Evolutionary conservation across 306 rosid genomes (phyloP).

Genomic region (Vigna nakashimae): DNA sequence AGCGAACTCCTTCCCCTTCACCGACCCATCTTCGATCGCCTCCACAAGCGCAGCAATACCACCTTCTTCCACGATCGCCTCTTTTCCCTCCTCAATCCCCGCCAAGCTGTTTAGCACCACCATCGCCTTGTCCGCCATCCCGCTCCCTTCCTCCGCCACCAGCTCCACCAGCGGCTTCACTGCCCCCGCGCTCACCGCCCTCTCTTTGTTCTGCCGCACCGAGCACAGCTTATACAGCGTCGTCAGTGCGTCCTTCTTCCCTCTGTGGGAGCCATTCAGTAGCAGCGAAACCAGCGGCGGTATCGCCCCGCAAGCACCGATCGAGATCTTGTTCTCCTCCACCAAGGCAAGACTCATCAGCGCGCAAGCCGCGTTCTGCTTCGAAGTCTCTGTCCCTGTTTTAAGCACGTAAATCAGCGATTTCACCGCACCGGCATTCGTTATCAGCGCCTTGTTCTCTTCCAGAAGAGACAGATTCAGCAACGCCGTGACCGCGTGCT

Average conservation of each 20-base stretch:
- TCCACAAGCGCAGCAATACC: constrained; percentile 85
- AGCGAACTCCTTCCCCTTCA: constrained; percentile 80
- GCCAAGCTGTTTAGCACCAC: constrained; percentile 83
- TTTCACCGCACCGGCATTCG: constrained; percentile 75
- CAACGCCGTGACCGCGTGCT: constrained; percentile 83
- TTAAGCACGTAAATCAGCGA: constrained; percentile 74
- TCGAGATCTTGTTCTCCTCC: constrained; percentile 79
- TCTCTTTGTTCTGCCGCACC: constrained; percentile 71
- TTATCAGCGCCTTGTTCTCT: constrained; percentile 65
- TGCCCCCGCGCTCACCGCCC: constrained; percentile 78
- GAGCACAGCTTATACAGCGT: constrained; percentile 84
- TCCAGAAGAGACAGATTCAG: constrained; percentile 80
- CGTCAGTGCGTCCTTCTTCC: constrained; percentile 83
- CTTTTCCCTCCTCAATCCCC: constrained; percentile 67
- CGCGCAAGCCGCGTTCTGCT: constrained; percentile 92
- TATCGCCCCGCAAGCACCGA: constrained; percentile 84
- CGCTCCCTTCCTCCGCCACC: constrained; percentile 80
- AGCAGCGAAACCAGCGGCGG: constrained; percentile 77
- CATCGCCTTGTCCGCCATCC: constrained; percentile 84
- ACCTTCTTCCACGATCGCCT: constrained; percentile 73
- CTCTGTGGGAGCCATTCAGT: constrained; percentile 68
- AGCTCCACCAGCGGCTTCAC: constrained; percentile 80
- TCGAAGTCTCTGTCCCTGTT: constrained; percentile 81
- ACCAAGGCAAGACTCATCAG: constrained; percentile 72
- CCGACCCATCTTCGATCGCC: constrained; percentile 81